Conservation (phyloP, 352 stramenopile genomes). For the Lagenidium giganteum region DNA sequence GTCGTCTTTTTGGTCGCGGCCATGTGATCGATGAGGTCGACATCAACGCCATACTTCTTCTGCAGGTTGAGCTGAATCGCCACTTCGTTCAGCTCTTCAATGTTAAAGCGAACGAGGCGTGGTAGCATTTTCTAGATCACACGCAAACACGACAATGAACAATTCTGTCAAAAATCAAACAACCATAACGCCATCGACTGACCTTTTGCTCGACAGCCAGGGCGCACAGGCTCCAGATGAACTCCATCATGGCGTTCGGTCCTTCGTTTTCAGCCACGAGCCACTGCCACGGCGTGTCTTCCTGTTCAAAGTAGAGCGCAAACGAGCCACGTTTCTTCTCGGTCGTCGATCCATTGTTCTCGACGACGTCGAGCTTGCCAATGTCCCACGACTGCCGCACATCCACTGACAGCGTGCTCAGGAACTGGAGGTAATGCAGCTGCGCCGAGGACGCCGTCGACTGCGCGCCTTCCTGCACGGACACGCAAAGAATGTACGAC, state of each 20-base stretch:
- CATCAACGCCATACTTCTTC: slow-evolving; percentile 62
- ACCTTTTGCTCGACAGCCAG: slow-evolving; percentile 50
- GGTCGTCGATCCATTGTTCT: slow-evolving; percentile 44
- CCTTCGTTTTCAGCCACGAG: slow-evolving; percentile 48
- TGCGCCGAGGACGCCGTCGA: slow-evolving; percentile 13
- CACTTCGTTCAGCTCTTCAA: slow-evolving; percentile 54
- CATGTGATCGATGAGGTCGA: slow-evolving; percentile 50
- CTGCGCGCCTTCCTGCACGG: slow-evolving; percentile 30
- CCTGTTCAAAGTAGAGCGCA: slow-evolving; percentile 42
- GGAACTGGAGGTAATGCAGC: slow-evolving; percentile 59
- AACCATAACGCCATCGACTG: not conserved
- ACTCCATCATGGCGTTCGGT: slow-evolving; percentile 59
- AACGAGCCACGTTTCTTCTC: slow-evolving; percentile 54
- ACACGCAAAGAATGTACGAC: slow-evolving; percentile 68
- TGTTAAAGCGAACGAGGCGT: slow-evolving; percentile 45
- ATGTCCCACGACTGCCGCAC: slow-evolving; percentile 61
- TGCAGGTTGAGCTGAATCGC: slow-evolving; percentile 41
- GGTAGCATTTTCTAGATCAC: slow-evolving; percentile 39
- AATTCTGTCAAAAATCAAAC: no score
- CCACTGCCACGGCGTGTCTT: slow-evolving; percentile 46
- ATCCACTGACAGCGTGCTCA: slow-evolving; percentile 63
- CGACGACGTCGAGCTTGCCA: slow-evolving; percentile 40
- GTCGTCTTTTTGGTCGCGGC: slow-evolving; percentile 33
- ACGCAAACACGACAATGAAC: no score
- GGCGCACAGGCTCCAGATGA: slow-evolving; percentile 66